Base-by-base conservation (phyloP, 2,329 filamentous ascomycete genomes). In the Aspergillus sp. region DNA sequence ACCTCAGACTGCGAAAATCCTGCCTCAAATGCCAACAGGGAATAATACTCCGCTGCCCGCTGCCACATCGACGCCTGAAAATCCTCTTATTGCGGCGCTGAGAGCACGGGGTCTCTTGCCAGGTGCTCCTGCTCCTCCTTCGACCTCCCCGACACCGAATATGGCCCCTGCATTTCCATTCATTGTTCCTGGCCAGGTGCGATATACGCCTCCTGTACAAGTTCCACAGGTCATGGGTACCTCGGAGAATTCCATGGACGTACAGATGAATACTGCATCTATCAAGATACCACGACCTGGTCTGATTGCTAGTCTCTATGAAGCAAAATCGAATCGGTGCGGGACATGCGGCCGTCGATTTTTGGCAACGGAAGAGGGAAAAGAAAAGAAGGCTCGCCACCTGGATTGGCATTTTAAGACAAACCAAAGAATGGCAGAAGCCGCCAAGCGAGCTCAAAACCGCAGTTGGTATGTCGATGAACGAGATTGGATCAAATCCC, bases 401-500 rank as follows among this genome's bases (percentile, higher is more conserved):
- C 84, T 98, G 76, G 93, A 98, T 69, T 98, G 93, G 93, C 93
- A 98, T 69, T 98, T 98, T 72, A 84, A 86, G 48, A 90, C 91
- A 20, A 91, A 96, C 62, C 86, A 90, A 61, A 85, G 90, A 41
- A 88, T 94, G 70, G 83, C 84, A 2, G 91, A 97, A 58, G 85
- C 87, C 12, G 84, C 88, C 61, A 91, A 88, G 65, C 81, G 88
- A 52, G 90, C 88, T 27, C 87, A 94, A 59, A 90, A 94, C 62
- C 84, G 93, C 30, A 94, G 89, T 67, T 97, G 90, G 89, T 96
- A 95, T 65, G 84, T 95, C 43, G 88, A 94, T 61, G 88, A 95
- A 72, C 78, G 84, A 72, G 90, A 96, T 64, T 98, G 93, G 93
- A 85, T 95, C 49, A 85, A 84, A 55, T 90, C 87, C 43, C 81